Evolutionary conservation across 1,139 yeast species (phyloP), one percentile per base, ranked within the genome.

Genomic region (Suhomyces chickasaworum): DNA sequence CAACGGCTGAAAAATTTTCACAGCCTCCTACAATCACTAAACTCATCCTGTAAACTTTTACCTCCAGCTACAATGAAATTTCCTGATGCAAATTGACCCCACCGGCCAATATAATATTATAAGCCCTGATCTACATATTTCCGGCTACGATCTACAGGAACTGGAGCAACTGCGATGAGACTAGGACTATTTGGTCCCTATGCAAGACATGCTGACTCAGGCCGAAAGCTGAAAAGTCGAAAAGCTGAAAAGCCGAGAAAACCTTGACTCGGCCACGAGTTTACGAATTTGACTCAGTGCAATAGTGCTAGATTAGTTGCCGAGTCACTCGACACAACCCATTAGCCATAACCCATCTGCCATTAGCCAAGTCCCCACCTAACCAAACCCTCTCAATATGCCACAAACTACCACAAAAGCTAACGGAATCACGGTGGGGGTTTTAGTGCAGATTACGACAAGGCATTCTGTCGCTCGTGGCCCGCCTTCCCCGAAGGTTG

Each of bases 1-100:
- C 13, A 32, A 32, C 35, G 35, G 35, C 35, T 32, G 35, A 32
- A 32, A 32, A 32, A 17, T 32, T 32, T 32, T 32, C 35, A 32
- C 35, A 20, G 22, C 7, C 22, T 20, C 7, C 22, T 7, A 20
- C 22, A 20, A 20, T 20, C n/a, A n/a, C n/a, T n/a, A n/a, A n/a
- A n/a, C n/a, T n/a, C n/a, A n/a, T n/a, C n/a, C n/a, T n/a, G n/a
- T n/a, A n/a, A n/a, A n/a, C n/a, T n/a, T n/a, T n/a, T n/a, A n/a
- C n/a, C n/a, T n/a, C n/a, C n/a, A n/a, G 22, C 22, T 7, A 20
- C 22, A 20, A 20, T 20, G 22, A 20, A 20, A 5, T 20, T 2
- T 9, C 10, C 35, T n/a, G 13, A 25, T 25, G 13, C 12, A 10
- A n/a, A 6, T 10, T 12, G 29, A 10, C 29, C 29, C 29, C 29